Evolutionary conservation across 257 asterid genomes (phyloP).

Genomic region (Solanum lycopersicoides): DNA sequence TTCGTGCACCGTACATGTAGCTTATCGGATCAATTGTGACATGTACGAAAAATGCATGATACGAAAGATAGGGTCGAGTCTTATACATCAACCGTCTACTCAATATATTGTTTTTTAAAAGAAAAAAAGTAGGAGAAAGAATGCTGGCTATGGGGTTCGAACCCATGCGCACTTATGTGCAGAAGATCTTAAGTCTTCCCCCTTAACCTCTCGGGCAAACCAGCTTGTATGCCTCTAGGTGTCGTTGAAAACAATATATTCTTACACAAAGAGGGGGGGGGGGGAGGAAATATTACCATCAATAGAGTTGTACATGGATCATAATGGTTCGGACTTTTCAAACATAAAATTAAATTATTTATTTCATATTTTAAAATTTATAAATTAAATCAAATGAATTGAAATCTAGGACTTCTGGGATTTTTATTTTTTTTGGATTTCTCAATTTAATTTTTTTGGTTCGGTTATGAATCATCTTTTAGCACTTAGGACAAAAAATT

Average conservation of each 20-base stretch:
- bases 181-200: conserved; percentile 91
- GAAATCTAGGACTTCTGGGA: no score
- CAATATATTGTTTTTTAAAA: background rate
- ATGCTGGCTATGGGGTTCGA: conserved; percentile 95
- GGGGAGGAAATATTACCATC: no score
- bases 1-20: no score
- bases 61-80: background rate
- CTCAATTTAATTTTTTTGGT: no score
- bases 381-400: background rate
- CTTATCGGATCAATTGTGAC: background rate
- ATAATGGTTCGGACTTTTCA: no score
- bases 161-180: conserved; percentile 86
- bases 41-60: background rate
- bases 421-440: no score
- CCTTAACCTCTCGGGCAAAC: conserved; percentile 99
- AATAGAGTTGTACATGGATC: no score
- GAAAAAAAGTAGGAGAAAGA: background rate
- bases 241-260: no score
- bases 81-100: background rate
- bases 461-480: background rate
- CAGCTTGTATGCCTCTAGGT: conserved; percentile 3
- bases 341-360: no score
- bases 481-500: background rate
- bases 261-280: no score
- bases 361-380: no score